A percentile compares a stretch with the other conserved stretches of the same genome.
These are phyloP conservation scores for Coemansia sp. DNA, from an alignment of 371 early-diverging fungal species.

Conservation along the genomic window DNA sequence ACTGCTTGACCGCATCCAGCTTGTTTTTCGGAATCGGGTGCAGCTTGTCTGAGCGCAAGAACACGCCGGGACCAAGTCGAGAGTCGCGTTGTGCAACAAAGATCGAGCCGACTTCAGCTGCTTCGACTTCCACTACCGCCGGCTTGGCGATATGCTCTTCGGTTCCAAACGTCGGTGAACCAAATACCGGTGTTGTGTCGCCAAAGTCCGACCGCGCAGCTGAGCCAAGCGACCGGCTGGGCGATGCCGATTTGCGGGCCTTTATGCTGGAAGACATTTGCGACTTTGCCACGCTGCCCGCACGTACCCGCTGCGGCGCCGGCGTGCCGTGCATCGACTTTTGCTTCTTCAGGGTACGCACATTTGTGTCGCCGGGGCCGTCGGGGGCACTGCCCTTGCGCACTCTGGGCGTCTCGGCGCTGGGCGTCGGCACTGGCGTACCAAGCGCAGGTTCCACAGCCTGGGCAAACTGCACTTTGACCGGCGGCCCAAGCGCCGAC, in stretches of 20 bases:
- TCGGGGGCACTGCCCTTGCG: slow-evolving; percentile 38
- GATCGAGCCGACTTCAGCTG: slow-evolving; percentile 29
- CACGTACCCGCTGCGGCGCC: slow-evolving; percentile 10
- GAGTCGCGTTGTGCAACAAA: slow-evolving; percentile 53
- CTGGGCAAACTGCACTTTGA: slow-evolving; percentile 42
- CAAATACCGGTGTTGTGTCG: slow-evolving; percentile 20
- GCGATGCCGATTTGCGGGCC: slow-evolving; percentile 30
- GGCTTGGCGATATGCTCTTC: slow-evolving; percentile 43
- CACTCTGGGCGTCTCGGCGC: slow-evolving; percentile 22
- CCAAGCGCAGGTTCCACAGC: slow-evolving; percentile 21
- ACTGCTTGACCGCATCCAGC: slow-evolving; percentile 63
- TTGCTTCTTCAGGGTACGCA: slow-evolving; percentile 36
- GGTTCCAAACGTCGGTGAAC: slow-evolving; percentile 35
- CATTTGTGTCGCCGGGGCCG: slow-evolving; percentile 8
- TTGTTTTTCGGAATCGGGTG: slow-evolving; percentile 65
- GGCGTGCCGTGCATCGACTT: slow-evolving; percentile 29
- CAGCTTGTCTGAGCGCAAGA: slow-evolving; percentile 70
- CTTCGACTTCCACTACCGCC: slow-evolving; percentile 18
- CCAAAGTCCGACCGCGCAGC: slow-evolving; percentile 17
- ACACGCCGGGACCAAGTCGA: slow-evolving; percentile 74
- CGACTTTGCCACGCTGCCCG: slow-evolving; percentile 13
- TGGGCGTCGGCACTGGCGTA: slow-evolving; percentile 6
- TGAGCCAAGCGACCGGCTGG: slow-evolving; percentile 8
- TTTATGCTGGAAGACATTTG: slow-evolving; percentile 15
- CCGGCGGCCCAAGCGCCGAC: slow-evolving; percentile 16